phyloP scores from a whole-genome alignment of 2,329 filamentous ascomycete species.

The Pochonia chlamydosporia region DNA sequence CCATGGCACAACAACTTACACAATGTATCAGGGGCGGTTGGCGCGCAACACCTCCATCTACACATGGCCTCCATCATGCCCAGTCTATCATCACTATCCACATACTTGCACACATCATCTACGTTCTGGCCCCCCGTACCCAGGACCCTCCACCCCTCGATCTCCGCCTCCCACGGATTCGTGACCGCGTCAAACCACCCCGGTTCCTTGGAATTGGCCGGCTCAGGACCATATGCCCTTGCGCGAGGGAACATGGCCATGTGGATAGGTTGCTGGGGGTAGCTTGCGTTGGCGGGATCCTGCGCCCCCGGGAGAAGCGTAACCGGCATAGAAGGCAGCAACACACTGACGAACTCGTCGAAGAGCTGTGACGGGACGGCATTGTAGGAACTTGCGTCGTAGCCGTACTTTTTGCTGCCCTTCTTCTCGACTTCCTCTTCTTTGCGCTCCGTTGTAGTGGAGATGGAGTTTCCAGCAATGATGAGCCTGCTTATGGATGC shows the following conservation, averaged over 20 bases:
- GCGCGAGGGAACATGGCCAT: constrained; percentile 81
- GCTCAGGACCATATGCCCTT: constrained; percentile 57
- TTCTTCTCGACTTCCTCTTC: constrained; percentile 42
- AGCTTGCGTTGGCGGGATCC: constrained; percentile 83
- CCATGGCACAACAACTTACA: constrained; percentile 52
- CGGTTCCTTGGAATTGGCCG: constrained; percentile 31
- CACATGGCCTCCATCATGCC: constrained; percentile 94
- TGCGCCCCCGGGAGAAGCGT: constrained; percentile 79
- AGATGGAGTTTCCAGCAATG: constrained; percentile 89
- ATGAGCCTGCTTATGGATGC: constrained; percentile 76
- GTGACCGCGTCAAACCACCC: constrained; percentile 86
- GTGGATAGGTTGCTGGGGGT: constrained; percentile 92
- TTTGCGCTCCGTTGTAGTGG: constrained; percentile 43
- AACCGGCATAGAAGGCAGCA: constrained; percentile 81
- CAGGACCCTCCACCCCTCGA: constrained; percentile 84
- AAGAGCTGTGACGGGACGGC: constrained; percentile 75
- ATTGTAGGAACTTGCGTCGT: constrained; percentile 86
- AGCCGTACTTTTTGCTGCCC: constrained; percentile 78
- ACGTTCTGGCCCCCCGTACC: constrained; percentile 89
- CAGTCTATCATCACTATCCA: constrained; percentile 69
- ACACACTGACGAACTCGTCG: constrained; percentile 72
- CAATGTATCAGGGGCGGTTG: constrained; percentile 91
- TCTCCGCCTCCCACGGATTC: constrained; percentile 86
- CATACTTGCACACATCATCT: constrained; percentile 88
- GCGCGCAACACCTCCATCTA: constrained; percentile 84